These are phyloP conservation scores for Calonectria honghensis DNA, from an alignment of 2,329 filamentous ascomycete species.

Conservation along the genomic window DNA sequence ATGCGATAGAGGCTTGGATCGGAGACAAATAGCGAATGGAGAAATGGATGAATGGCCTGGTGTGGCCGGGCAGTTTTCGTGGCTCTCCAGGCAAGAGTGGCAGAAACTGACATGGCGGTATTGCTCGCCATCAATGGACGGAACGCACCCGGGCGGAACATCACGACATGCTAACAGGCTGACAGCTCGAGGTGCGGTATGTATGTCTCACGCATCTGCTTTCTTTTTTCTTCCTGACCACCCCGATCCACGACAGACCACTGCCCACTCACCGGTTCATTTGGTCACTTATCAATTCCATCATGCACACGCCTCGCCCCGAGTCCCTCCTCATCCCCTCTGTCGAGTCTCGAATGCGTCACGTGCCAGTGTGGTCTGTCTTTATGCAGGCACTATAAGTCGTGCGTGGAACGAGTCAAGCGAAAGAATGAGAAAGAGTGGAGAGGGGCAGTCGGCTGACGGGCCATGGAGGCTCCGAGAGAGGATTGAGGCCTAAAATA, in stretches of 20 bases:
- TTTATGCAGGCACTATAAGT: constrained; percentile 33
- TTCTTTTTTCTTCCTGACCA: constrained; percentile 24
- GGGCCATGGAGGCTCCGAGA: neutral
- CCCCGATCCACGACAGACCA: constrained; percentile 21
- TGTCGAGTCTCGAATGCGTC: constrained; percentile 15
- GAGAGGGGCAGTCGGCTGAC: constrained; percentile 23
- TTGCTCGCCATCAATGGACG: neutral
- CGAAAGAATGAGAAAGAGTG: constrained; percentile 37
- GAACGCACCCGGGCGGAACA: neutral
- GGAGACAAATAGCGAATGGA: neutral
- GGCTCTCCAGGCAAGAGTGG: neutral
- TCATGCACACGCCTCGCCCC: neutral
- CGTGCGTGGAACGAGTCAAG: constrained; percentile 25
- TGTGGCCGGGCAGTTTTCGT: neutral
- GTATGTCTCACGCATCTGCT: constrained; percentile 25
- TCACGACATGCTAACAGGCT: constrained; percentile 30
- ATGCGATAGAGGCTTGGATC: neutral
- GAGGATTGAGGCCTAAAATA: constrained; percentile 13
- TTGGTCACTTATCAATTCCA: constrained; percentile 20
- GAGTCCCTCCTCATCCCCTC: neutral
- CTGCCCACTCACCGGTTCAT: constrained; percentile 22
- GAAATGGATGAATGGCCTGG: neutral
- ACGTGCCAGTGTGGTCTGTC: constrained; percentile 8
- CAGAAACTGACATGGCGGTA: constrained; percentile 3
- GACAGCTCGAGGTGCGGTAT: constrained; percentile 1